Base-by-base conservation (phyloP, 345 rosid species). In the Kandelia obovata region DNA sequence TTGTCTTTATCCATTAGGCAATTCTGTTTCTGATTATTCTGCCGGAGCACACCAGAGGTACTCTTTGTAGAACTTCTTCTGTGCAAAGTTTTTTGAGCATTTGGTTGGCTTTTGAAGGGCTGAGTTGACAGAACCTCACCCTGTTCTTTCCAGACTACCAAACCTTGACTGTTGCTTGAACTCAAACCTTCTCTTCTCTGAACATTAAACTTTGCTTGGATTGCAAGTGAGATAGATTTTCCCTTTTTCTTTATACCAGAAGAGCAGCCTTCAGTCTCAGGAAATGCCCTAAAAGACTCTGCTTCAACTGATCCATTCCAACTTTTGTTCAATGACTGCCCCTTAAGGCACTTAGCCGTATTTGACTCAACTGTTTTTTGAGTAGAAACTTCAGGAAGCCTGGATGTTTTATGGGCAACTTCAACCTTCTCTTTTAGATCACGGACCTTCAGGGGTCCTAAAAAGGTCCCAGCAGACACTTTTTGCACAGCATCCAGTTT, bases 11-110 rank as follows among this genome's bases (percentile, higher is more conserved):
- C 87, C 23, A 65, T 28, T 28, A 55, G 25, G 65, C 87, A 78
- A 73, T 95, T 95, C 69, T 95, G 99, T 69, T 92, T 95, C 87
- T 90, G 98, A 68, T 87, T 74, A 73, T 95, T 95, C 84, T 83
- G 98, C 83, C 87, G 86, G 53, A 95, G 88, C 61, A 75, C 94
- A 64, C 86, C 84, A 75, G 89, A 67, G 74, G 75, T 0, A 78
- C 65, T 87, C 26, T 71, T 71, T 27, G 68, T 34, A n/a, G 80
- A 78, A 15, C 84, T 59, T 76, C 75, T 83, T 82, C 86, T 84
- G 56, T 64, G 76, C 81, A 81, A 71, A 79, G 56, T 83, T 80
- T 84, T 88, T 71, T 85, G 86, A 34, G 28, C 13, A 62, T 80
- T 80, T 34, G 82, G 82, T 65, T 87, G 91, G 83, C 84, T 78